These are phyloP conservation scores for Pseudopithomyces chartarum DNA, from an alignment of 2,329 filamentous ascomycete species.

Conservation along the genomic window DNA sequence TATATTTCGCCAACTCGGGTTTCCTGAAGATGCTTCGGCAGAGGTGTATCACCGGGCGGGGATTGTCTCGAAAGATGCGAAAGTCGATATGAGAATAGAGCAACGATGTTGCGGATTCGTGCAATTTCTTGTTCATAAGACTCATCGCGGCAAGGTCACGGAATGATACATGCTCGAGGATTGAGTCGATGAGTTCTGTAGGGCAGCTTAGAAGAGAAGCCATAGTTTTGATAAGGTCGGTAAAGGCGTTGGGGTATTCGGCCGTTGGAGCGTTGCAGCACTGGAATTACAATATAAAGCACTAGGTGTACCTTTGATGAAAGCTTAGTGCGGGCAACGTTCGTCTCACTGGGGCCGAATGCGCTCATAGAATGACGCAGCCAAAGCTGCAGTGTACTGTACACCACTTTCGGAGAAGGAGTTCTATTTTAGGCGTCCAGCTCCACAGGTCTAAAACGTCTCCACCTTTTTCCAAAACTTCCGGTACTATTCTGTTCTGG, in stretches of 20 bases:
- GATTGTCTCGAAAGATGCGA: constrained; percentile 1
- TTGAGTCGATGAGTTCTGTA: not conserved
- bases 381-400: too few relatives aligned
- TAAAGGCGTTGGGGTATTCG: not conserved
- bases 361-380: too few relatives aligned
- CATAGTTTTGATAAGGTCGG: not conserved
- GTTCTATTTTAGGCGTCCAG: too few relatives aligned
- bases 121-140: constrained; percentile 3
- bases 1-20: not conserved
- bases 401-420: too few relatives aligned
- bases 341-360: too few relatives aligned
- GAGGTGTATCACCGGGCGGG: constrained; percentile 2
- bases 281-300: too few relatives aligned
- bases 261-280: too few relatives aligned
- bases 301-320: too few relatives aligned
- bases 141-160: constrained; percentile 6
- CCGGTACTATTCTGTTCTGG: too few relatives aligned
- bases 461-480: too few relatives aligned
- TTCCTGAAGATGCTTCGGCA: constrained; percentile 3
- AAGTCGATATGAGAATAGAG: not conserved
- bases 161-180: not conserved
- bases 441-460: too few relatives aligned
- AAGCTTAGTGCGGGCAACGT: too few relatives aligned
- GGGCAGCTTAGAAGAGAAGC: constrained; percentile 1
- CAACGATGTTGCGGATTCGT: not conserved